Conservation (phyloP, 225 moss, liverwort and hornwort genomes). For the Asterella californica region DNA sequence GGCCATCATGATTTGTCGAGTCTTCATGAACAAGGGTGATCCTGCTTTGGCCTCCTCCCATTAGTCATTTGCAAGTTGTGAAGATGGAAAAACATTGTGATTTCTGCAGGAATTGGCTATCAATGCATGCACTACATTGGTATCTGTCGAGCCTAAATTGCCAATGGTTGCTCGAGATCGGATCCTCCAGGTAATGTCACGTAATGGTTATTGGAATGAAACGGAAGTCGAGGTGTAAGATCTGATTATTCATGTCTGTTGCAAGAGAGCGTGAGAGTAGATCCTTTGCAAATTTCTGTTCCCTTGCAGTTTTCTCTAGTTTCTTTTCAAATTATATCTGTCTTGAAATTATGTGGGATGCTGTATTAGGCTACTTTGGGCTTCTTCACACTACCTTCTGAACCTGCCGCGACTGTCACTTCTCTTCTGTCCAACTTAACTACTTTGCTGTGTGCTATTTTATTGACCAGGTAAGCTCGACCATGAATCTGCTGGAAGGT, state of each 20-base stretch:
- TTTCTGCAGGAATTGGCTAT: constrained; percentile 81
- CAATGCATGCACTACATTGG: constrained; percentile 89
- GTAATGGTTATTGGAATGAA: background rate
- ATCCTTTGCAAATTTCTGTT: background rate
- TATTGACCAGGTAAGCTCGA: constrained; percentile 72
- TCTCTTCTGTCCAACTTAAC: constrained; percentile 81
- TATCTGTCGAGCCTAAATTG: constrained; percentile 94
- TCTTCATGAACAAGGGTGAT: background rate
- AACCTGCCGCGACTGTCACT: constrained; percentile 59
- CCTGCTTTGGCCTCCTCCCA: background rate
- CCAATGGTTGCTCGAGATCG: constrained; percentile 89
- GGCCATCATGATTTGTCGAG: background rate
- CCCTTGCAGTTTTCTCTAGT: background rate
- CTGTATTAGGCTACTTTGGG: constrained; percentile 71
- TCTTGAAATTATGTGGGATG: background rate
- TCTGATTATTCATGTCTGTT: background rate
- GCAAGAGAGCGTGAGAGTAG: background rate
- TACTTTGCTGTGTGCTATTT: constrained; percentile 85
- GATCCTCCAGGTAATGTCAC: constrained; percentile 65
- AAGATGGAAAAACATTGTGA: background rate
- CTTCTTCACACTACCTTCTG: constrained; percentile 88
- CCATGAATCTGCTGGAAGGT: background rate
- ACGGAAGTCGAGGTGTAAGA: background rate
- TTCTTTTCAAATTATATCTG: background rate
- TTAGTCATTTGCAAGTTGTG: background rate